Evolutionary conservation across 306 rosid species (phyloP).

Genomic region (Pyrus pyrifolia): DNA sequence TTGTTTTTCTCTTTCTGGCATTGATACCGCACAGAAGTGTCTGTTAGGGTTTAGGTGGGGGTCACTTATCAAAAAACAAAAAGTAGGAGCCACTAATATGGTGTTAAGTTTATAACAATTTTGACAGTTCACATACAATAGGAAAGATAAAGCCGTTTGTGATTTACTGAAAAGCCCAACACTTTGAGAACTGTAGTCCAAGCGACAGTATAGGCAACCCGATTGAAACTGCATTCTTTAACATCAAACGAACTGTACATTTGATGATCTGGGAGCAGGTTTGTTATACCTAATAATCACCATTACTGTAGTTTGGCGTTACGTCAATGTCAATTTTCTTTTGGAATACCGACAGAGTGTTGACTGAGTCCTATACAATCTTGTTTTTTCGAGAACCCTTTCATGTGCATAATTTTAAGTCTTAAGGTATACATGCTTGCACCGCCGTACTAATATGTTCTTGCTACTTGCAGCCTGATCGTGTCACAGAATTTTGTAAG

Average conservation of each 20-base stretch:
- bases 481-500: constrained; percentile 93
- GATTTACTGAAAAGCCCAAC: not conserved
- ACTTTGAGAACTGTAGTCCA: not conserved
- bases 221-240: not conserved
- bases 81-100: too few species aligned
- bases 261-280: not conserved
- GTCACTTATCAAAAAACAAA: not conserved
- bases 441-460: constrained; percentile 4
- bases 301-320: not conserved
- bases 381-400: not conserved
- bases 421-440: not conserved
- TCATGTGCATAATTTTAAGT: not conserved
- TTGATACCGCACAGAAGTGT: not conserved
- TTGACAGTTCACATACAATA: not conserved
- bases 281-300: not conserved
- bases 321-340: not conserved
- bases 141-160: not conserved
- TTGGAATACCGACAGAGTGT: not conserved
- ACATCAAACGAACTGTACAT: not conserved
- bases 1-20: not conserved
- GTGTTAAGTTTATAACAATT: not conserved
- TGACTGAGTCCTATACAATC: not conserved
- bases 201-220: not conserved
- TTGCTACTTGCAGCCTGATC: constrained; percentile 81
- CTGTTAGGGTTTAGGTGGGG: not conserved